phyloP scores from a whole-genome alignment of 148 eudicot genomes.

The Fagopyrum esculentum region DNA sequence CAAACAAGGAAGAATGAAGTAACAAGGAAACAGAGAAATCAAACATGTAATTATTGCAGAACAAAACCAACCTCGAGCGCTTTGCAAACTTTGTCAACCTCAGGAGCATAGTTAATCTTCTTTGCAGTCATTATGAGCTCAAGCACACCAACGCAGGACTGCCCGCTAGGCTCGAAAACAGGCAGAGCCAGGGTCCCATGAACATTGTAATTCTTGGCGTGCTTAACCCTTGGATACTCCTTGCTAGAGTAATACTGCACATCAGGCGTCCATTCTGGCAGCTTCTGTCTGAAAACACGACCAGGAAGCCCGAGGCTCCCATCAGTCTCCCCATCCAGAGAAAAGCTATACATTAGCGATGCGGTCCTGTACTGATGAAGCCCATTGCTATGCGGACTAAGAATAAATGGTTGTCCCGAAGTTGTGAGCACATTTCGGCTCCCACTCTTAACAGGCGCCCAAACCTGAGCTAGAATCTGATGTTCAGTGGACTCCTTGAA shows the following conservation, averaged over 20 bases:
- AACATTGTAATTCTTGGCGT: constrained; percentile 74
- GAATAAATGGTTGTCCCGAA: constrained; percentile 88
- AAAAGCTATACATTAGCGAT: constrained; percentile 68
- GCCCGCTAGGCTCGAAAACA: constrained; percentile 78
- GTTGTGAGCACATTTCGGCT: constrained; percentile 70
- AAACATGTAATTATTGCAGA: not conserved
- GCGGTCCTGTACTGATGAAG: constrained; percentile 76
- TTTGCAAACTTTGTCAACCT: constrained; percentile 94
- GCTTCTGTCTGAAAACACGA: constrained; percentile 75
- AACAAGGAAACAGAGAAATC: not conserved
- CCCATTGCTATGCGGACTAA: constrained; percentile 62
- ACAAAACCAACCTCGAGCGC: constrained; percentile 79
- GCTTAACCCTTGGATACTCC: constrained; percentile 60
- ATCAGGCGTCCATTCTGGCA: constrained; percentile 94
- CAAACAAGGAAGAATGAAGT: not conserved
- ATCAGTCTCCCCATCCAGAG: constrained; percentile 53
- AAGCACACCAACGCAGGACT: constrained; percentile 85
- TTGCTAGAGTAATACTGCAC: constrained; percentile 86
- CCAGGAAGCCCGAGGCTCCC: constrained; percentile 85
- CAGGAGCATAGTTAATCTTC: constrained; percentile 84
- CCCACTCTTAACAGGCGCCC: constrained; percentile 81
- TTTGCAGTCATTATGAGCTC: constrained; percentile 88
- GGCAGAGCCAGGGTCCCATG: constrained; percentile 83
- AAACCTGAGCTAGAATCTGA: constrained; percentile 83
- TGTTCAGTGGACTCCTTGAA: constrained; percentile 69